Evolutionary conservation across 192 early-diverging fungal genomes (phyloP).

Genomic region (Linnemannia zychae): DNA sequence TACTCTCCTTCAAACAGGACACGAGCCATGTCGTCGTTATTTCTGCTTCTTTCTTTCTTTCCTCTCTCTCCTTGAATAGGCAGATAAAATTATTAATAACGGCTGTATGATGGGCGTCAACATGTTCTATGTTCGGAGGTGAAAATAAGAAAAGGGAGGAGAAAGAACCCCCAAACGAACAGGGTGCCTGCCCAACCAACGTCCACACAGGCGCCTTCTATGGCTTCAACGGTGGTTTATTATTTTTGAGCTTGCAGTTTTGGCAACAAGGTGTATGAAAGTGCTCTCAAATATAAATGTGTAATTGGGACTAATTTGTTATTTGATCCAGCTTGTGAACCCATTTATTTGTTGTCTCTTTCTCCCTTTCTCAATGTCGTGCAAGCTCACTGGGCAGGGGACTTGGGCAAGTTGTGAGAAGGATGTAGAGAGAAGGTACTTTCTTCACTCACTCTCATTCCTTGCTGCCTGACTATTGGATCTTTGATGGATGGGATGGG

Average conservation of each 20-base stretch:
- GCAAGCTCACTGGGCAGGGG: background rate
- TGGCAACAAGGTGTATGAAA: background rate
- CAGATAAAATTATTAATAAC: no score
- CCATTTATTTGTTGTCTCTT: background rate
- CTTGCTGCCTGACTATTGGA: background rate
- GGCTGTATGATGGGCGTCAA: no score
- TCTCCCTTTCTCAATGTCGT: background rate
- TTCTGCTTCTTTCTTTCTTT: no score
- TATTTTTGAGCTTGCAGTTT: background rate
- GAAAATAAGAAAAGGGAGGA: no score
- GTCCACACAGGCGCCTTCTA: background rate
- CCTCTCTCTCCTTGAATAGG: no score
- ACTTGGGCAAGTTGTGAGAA: background rate
- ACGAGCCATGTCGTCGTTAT: no score
- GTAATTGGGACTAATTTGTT: background rate
- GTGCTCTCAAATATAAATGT: background rate
- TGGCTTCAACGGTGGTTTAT: background rate
- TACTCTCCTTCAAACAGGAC: no score
- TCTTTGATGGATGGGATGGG: background rate
- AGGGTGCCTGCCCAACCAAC: no score
- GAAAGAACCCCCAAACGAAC: no score
- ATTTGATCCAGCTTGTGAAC: slow-evolving; percentile 7
- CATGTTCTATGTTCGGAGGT: no score
- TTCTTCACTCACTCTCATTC: background rate
- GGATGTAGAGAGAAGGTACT: background rate